A percentile compares a stretch with the other conserved stretches of the same genome.
Conservation (phyloP, 176 grass and related monocot genomes). For the Oryza nivara region DNA sequence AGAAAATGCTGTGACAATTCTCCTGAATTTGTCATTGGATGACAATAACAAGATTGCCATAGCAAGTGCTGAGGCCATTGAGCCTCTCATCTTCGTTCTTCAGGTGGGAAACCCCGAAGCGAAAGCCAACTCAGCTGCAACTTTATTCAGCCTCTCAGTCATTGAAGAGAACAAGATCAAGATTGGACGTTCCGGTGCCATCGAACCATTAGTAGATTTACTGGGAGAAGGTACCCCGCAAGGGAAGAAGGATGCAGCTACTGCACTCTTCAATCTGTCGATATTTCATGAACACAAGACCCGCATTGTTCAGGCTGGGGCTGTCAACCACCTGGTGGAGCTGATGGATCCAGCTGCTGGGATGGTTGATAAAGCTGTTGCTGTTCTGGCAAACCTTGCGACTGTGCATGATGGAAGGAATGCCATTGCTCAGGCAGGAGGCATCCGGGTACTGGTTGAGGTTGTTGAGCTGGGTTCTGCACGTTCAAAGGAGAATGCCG, state of each 20-base stretch:
- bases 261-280: conserved; percentile 81
- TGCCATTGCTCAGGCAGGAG: conserved; percentile 62
- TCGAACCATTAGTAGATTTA: conserved; percentile 75
- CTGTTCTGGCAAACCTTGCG: conserved; percentile 84
- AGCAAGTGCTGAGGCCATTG: conserved; percentile 58
- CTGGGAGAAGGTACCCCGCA: conserved; percentile 63
- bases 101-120: conserved; percentile 75
- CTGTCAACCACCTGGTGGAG: conserved; percentile 72
- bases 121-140: conserved; percentile 80
- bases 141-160: conserved; percentile 83
- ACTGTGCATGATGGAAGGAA: conserved; percentile 67
- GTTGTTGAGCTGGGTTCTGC: conserved; percentile 89
- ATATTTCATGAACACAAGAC: conserved; percentile 82
- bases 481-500: conserved; percentile 78
- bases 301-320: conserved; percentile 76
- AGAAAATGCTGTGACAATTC: conserved; percentile 74
- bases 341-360: conserved; percentile 90
- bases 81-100: conserved; percentile 80
- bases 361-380: conserved; percentile 86
- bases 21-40: conserved; percentile 81
- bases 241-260: conserved; percentile 89
- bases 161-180: conserved; percentile 75
- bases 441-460: conserved; percentile 76
- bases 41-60: conserved; percentile 87
- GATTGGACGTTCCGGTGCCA: conserved; percentile 76